A percentile compares a stretch with the other conserved stretches of the same genome.
phyloP scores from a whole-genome alignment of 1,284 basidiomycete genomes.

The Xerocomus nothofagi region DNA sequence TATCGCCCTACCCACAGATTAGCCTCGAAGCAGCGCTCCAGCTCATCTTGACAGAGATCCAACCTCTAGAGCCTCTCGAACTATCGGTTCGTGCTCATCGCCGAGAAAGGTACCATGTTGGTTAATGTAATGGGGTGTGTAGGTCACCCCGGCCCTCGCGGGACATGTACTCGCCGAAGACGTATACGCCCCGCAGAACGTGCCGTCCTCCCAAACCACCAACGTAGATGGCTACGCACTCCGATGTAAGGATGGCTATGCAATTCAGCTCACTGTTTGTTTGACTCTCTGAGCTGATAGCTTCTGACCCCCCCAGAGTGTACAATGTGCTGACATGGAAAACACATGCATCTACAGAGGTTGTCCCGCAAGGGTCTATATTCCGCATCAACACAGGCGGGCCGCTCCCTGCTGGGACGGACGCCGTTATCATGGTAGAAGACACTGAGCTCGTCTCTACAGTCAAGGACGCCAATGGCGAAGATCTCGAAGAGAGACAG shows the following conservation, averaged over 20 bases:
- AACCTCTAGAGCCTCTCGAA: constrained; percentile 41
- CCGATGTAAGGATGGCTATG: constrained; percentile 46
- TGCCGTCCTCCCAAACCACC: constrained; percentile 67
- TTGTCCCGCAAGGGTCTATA: constrained; percentile 53
- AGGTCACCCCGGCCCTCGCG: constrained; percentile 58
- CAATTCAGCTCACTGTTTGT: neutral
- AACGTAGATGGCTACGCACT: constrained; percentile 90
- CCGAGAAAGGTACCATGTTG: neutral
- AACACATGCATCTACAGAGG: constrained; percentile 41
- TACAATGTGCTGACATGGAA: constrained; percentile 72
- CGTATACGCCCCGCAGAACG: constrained; percentile 61
- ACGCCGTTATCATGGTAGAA: constrained; percentile 90
- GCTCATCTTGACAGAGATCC: constrained; percentile 54
- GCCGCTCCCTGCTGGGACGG: constrained; percentile 70
- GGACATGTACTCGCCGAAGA: constrained; percentile 78
- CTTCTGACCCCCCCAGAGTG: constrained; percentile 57
- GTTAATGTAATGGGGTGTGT: constrained; percentile 6
- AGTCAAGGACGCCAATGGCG: constrained; percentile 42
- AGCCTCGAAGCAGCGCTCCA: constrained; percentile 64
- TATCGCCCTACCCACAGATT: constrained; percentile 77
- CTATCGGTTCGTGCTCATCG: constrained; percentile 37
- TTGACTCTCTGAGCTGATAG: constrained; percentile 36
- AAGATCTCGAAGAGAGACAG: constrained; percentile 64
- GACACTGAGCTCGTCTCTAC: constrained; percentile 74
- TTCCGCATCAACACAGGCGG: constrained; percentile 82